Evolutionary conservation across 2,329 filamentous ascomycete genomes (phyloP).

Genomic region (Graphilbum fragrans): DNA sequence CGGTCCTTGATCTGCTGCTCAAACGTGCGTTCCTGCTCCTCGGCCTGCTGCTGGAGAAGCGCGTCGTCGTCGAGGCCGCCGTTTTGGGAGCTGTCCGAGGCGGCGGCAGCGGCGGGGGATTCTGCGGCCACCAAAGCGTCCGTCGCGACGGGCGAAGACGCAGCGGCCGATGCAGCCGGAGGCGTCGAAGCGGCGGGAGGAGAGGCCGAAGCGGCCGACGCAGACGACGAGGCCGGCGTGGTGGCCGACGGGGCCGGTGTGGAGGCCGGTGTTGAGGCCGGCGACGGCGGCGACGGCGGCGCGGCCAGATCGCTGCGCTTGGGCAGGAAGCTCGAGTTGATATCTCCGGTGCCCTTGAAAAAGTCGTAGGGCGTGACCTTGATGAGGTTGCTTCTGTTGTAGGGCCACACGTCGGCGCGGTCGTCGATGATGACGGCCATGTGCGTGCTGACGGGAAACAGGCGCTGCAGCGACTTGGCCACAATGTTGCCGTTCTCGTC

Average conservation of each 20-base stretch:
- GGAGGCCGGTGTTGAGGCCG: background rate
- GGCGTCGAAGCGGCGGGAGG: background rate
- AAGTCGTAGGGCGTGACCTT: slow-evolving; percentile 95
- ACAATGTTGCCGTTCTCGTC: slow-evolving; percentile 93
- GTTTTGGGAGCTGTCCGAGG: background rate
- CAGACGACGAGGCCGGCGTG: background rate
- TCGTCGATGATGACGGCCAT: slow-evolving; percentile 99
- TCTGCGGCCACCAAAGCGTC: slow-evolving; percentile 5
- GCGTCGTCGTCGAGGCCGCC: slow-evolving; percentile 53
- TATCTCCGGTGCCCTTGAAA: slow-evolving; percentile 95
- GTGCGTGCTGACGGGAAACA: slow-evolving; percentile 94
- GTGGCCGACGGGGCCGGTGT: background rate
- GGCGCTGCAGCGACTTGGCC: slow-evolving; percentile 75
- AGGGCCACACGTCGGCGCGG: slow-evolving; percentile 85
- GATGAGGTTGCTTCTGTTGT: slow-evolving; percentile 84
- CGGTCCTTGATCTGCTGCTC: slow-evolving; percentile 83
- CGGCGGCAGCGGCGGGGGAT: no score
- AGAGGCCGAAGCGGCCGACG: background rate
- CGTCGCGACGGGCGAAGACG: slow-evolving; percentile 1
- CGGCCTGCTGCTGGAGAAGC: slow-evolving; percentile 61
- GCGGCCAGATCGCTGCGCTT: slow-evolving; percentile 49
- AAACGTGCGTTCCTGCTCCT: slow-evolving; percentile 77
- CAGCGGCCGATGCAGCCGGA: background rate
- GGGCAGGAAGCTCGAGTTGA: slow-evolving; percentile 93
- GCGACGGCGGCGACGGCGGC: background rate